phyloP scores from a whole-genome alignment of 202 grass and related monocot genomes.

The Alloteropsis angusta region DNA sequence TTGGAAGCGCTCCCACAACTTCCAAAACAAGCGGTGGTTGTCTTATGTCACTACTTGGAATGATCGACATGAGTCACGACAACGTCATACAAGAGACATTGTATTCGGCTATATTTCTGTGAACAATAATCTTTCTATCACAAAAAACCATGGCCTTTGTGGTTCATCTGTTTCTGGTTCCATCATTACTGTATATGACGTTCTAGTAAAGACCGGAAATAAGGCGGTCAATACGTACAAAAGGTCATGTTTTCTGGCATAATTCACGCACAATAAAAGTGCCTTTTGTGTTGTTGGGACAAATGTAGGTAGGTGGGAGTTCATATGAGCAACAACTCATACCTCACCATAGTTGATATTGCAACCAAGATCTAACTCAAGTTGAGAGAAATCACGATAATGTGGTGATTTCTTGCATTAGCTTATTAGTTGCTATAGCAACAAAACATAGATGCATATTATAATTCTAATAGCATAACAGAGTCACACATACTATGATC shows the following conservation, averaged over 20 bases:
- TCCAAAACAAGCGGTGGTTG: no score
- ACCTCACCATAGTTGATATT: background rate
- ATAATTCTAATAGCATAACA: background rate
- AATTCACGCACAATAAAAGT: background rate
- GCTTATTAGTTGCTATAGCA: no score
- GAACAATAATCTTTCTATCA: no score
- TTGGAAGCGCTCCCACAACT: no score
- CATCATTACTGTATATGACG: background rate
- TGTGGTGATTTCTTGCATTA: background rate
- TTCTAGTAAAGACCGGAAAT: background rate
- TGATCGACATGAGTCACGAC: no score
- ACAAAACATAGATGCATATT: no score
- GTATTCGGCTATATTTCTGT: no score
- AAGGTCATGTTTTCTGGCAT: background rate
- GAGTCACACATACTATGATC: no score
- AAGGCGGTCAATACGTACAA: background rate
- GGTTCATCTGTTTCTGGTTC: background rate
- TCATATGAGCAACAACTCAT: background rate
- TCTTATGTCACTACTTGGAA: no score
- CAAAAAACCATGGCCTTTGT: no score
- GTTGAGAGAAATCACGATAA: background rate
- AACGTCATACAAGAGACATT: no score
- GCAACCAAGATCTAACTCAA: background rate
- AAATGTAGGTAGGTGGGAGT: background rate
- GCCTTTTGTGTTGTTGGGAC: background rate